phyloP scores from a whole-genome alignment of 2,329 filamentous ascomycete genomes.

The Penicillium sp. region DNA sequence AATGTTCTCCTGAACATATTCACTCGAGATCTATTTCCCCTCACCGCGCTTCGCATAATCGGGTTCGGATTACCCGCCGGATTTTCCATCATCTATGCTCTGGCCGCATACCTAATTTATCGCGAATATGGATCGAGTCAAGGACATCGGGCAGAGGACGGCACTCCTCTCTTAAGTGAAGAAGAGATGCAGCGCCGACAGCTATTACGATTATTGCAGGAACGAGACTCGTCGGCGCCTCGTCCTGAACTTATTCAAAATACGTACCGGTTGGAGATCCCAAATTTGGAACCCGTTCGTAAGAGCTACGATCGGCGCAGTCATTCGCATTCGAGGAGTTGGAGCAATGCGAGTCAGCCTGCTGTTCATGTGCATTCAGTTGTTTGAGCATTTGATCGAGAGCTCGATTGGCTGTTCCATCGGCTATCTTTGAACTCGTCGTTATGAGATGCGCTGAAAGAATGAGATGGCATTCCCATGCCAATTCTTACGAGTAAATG shows the following conservation, averaged over 20 bases:
- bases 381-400: neutral
- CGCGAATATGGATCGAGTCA: constrained; percentile 12
- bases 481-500: no score
- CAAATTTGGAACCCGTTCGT: constrained; percentile 9
- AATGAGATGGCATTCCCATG: no score
- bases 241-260: constrained; percentile 22
- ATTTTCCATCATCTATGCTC: constrained; percentile 26
- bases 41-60: constrained; percentile 23
- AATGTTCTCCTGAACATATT: constrained; percentile 33
- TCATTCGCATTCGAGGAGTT: neutral
- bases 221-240: constrained; percentile 25
- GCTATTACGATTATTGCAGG: constrained; percentile 32
- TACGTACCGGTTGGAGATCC: constrained; percentile 28
- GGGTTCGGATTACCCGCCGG: constrained; percentile 26
- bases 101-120: constrained; percentile 26
- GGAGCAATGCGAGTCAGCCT: constrained; percentile 3
- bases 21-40: constrained; percentile 24
- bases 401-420: no score
- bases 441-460: no score
- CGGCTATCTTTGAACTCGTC: no score
- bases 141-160: constrained; percentile 5
- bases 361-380: neutral
- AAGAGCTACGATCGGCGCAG: constrained; percentile 10
- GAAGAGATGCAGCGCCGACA: constrained; percentile 40
- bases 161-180: constrained; percentile 25